These are phyloP conservation scores for Alternaria sp. DNA, from an alignment of 2,329 filamentous ascomycete species.

Conservation along the genomic window DNA sequence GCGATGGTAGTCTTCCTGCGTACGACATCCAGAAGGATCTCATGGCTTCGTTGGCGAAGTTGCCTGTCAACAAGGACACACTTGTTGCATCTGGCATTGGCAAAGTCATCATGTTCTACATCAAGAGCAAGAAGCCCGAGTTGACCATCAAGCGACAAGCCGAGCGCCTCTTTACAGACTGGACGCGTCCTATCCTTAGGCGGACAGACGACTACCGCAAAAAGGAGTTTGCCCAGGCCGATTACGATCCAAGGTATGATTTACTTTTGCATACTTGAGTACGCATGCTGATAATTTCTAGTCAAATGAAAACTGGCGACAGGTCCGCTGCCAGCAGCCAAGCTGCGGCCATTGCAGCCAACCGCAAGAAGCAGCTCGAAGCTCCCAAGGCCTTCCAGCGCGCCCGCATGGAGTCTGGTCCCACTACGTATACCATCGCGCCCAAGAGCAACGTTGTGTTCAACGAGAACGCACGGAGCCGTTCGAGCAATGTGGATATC, in stretches of 20 bases:
- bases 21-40: slow-evolving; percentile 98
- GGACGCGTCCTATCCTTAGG: slow-evolving; percentile 94
- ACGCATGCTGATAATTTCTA: slow-evolving; percentile 30
- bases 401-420: slow-evolving; percentile 66
- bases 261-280: slow-evolving; percentile 2
- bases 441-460: slow-evolving; percentile 63
- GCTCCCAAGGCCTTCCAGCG: slow-evolving; percentile 64
- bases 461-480: slow-evolving; percentile 40
- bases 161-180: slow-evolving; percentile 90
- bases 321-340: slow-evolving; percentile 42
- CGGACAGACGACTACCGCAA: slow-evolving; percentile 95
- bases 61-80: slow-evolving; percentile 91
- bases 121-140: slow-evolving; percentile 90
- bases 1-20: slow-evolving; percentile 91
- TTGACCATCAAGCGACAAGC: slow-evolving; percentile 90
- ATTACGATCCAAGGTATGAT: slow-evolving; percentile 66
- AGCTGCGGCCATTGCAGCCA: slow-evolving; percentile 41
- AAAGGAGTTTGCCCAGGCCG: slow-evolving; percentile 70
- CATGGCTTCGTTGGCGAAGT: slow-evolving; percentile 78
- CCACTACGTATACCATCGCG: slow-evolving; percentile 69
- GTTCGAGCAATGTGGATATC: slow-evolving; percentile 41
- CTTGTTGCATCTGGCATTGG: slow-evolving; percentile 92
- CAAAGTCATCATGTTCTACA: slow-evolving; percentile 97
- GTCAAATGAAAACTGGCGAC: slow-evolving; percentile 19
- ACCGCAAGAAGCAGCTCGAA: slow-evolving; percentile 61